phyloP scores from a whole-genome alignment of 495 filamentous ascomycete species.

The Lasiosphaeria miniovina region DNA sequence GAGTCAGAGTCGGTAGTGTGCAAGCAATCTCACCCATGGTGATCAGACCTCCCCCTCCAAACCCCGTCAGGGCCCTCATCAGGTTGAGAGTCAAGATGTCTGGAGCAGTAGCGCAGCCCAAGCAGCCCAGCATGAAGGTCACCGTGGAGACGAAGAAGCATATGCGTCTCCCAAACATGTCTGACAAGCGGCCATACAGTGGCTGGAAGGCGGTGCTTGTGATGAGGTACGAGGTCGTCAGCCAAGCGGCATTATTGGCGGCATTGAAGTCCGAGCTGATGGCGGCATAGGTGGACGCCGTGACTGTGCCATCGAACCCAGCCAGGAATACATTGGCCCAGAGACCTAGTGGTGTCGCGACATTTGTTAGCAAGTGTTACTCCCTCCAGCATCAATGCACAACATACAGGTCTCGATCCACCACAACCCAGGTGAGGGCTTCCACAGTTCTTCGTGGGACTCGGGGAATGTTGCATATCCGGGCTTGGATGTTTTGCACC shows the following conservation, averaged over 20 bases:
- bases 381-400: background rate
- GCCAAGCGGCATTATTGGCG: constrained; percentile 57
- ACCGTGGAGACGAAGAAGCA: constrained; percentile 50
- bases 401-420: constrained; percentile 38
- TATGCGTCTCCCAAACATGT: constrained; percentile 53
- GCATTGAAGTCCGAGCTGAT: constrained; percentile 57
- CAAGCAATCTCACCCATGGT: constrained; percentile 51
- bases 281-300: constrained; percentile 61
- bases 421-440: constrained; percentile 32
- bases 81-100: constrained; percentile 40
- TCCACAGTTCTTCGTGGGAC: constrained; percentile 19
- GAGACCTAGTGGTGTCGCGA: constrained; percentile 44
- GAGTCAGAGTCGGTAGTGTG: no score
- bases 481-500: constrained; percentile 15
- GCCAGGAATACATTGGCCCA: constrained; percentile 65
- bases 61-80: constrained; percentile 50
- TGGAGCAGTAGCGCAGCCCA: constrained; percentile 46
- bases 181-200: constrained; percentile 45
- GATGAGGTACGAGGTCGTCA: constrained; percentile 71
- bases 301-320: constrained; percentile 65
- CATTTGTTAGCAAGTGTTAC: constrained; percentile 13
- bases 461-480: constrained; percentile 24
- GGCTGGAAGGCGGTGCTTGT: constrained; percentile 66
- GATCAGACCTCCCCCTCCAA: constrained; percentile 60
- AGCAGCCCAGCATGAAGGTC: constrained; percentile 46